These are phyloP conservation scores for Annulohypoxylon nitens DNA, from an alignment of 495 filamentous ascomycete species.

Conservation along the genomic window DNA sequence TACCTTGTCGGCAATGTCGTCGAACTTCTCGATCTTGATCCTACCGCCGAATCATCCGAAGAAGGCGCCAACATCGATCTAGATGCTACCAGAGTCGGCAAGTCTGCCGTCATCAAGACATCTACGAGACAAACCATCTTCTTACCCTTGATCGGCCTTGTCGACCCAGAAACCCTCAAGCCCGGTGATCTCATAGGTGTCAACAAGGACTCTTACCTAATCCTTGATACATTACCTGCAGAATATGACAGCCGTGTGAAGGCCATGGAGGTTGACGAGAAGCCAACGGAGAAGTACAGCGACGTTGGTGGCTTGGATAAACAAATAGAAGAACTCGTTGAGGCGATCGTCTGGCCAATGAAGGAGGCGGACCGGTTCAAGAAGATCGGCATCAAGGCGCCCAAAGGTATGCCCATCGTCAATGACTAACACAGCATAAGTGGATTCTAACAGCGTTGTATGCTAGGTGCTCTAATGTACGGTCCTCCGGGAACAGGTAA, in stretches of 20 bases:
- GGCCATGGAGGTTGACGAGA: constrained; percentile 99
- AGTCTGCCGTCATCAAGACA: constrained; percentile 99
- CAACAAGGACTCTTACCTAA: constrained; percentile 99
- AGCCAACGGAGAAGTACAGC: constrained; percentile 98
- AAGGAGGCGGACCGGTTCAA: constrained; percentile 99
- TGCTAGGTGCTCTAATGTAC: constrained; percentile 94
- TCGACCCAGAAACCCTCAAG: constrained; percentile 92
- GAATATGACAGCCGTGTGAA: constrained; percentile 99
- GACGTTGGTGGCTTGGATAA: constrained; percentile 98
- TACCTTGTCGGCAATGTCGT: constrained; percentile 99
- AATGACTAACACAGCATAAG: not conserved
- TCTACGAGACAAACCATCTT: constrained; percentile 99
- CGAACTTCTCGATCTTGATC: constrained; percentile 95
- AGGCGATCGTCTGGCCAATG: constrained; percentile 99
- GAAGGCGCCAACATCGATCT: constrained; percentile 99
- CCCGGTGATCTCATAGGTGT: constrained; percentile 97
- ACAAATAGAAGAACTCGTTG: constrained; percentile 99
- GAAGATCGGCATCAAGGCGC: constrained; percentile 99
- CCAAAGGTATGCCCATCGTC: constrained; percentile 78
- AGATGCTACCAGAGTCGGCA: constrained; percentile 95
- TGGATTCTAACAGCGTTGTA: constrained; percentile 46
- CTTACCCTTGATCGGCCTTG: constrained; percentile 95
- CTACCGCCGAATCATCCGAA: constrained; percentile 93
- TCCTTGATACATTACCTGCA: constrained; percentile 97
- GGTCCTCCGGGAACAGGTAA: constrained; percentile 97